Conservation (phyloP, 2,329 filamentous ascomycete species). For the Hypoxylon sp. region DNA sequence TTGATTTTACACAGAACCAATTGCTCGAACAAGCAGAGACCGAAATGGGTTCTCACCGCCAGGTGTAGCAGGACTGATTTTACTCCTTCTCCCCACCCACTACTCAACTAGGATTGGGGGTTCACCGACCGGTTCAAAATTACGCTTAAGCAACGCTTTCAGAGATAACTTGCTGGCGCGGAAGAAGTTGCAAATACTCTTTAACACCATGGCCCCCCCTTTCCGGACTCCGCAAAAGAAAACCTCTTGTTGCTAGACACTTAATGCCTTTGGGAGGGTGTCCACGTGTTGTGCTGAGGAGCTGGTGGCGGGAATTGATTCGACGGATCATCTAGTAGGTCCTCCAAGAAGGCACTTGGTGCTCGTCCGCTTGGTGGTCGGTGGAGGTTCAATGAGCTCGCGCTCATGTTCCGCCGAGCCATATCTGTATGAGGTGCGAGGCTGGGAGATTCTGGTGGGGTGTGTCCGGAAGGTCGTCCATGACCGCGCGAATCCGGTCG, state of each 20-base stretch:
- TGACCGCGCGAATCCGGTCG: slow-evolving; percentile 71
- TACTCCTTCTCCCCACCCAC: slow-evolving; percentile 4
- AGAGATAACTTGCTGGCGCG: slow-evolving; percentile 24
- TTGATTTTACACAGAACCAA: slow-evolving; percentile 26
- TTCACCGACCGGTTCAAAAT: slow-evolving; percentile 13
- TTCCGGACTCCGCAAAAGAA: slow-evolving; percentile 36
- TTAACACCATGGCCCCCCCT: slow-evolving; percentile 36
- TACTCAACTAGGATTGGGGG: slow-evolving; percentile 24
- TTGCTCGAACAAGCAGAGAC: slow-evolving; percentile 13
- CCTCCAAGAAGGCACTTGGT: slow-evolving; percentile 91
- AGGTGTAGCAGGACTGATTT: slow-evolving; percentile 8
- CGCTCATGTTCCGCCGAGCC: slow-evolving; percentile 64
- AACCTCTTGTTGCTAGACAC: slow-evolving; percentile 15
- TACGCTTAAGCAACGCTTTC: slow-evolving; percentile 26
- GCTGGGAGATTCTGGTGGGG: slow-evolving; percentile 76
- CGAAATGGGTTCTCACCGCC: slow-evolving; percentile 27
- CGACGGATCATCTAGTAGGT: slow-evolving; percentile 84
- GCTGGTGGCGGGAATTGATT: slow-evolving; percentile 63
- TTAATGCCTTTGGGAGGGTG: slow-evolving; percentile 48
- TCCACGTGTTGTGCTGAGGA: slow-evolving; percentile 49
- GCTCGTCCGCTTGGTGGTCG: slow-evolving; percentile 78
- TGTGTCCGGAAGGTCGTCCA: slow-evolving; percentile 63
- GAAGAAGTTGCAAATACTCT: slow-evolving; percentile 27
- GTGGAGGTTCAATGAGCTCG: slow-evolving; percentile 77
- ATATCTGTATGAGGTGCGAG: slow-evolving; percentile 58